phyloP scores from a whole-genome alignment of 2,329 filamentous ascomycete genomes.

The Colletotrichum viniferum region DNA sequence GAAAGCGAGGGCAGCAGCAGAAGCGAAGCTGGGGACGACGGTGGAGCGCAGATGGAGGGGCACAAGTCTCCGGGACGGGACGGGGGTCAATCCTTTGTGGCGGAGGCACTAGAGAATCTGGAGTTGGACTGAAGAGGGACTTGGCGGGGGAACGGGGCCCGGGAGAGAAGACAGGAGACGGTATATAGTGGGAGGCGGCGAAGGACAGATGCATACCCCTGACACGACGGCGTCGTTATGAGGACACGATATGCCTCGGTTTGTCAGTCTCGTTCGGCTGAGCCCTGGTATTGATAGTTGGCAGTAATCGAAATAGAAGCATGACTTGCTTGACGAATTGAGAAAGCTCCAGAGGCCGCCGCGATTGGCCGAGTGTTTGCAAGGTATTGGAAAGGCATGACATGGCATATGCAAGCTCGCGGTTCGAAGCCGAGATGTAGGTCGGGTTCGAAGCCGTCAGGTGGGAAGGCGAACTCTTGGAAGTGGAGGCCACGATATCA shows the following conservation, averaged over 20 bases:
- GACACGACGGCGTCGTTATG: slow-evolving; percentile 1
- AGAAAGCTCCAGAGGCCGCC: background rate
- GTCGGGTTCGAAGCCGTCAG: background rate
- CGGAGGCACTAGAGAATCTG: slow-evolving; percentile 24
- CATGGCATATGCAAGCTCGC: slow-evolving; percentile 17
- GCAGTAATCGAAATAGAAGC: background rate
- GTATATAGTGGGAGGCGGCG: background rate
- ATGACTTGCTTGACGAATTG: background rate
- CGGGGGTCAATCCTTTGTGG: slow-evolving; percentile 22
- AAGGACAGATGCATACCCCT: slow-evolving; percentile 1
- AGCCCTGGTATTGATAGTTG: background rate
- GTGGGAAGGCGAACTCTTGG: background rate
- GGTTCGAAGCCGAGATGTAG: slow-evolving; percentile 2
- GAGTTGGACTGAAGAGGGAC: slow-evolving; percentile 24
- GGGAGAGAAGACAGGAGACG: background rate
- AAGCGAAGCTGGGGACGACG: slow-evolving; percentile 44
- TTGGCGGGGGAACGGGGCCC: background rate
- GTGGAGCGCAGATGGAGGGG: background rate
- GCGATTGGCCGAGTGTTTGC: background rate
- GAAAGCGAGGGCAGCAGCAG: slow-evolving; percentile 52
- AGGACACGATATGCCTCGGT: background rate
- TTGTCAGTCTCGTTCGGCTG: background rate
- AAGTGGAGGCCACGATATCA: slow-evolving; percentile 13
- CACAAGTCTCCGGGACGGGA: slow-evolving; percentile 4
- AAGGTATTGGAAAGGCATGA: background rate